A percentile compares a stretch with the other conserved stretches of the same genome.
These are phyloP conservation scores for Lactuca sativa DNA, from an alignment of 129 eudicot species.

Conservation along the genomic window DNA sequence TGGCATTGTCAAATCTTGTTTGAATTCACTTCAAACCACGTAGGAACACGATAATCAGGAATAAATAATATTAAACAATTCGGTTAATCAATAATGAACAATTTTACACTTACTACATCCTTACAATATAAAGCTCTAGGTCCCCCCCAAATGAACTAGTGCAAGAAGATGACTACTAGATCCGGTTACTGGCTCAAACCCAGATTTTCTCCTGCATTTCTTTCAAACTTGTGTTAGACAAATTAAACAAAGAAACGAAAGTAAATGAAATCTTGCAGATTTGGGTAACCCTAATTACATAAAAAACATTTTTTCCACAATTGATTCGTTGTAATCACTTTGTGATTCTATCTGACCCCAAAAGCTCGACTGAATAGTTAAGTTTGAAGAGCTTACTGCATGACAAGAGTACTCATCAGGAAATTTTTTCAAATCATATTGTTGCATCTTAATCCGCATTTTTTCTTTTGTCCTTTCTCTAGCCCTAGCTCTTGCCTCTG, in stretches of 20 bases:
- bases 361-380: conserved; percentile 7
- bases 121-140: too few relatives aligned
- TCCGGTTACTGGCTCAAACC: too few relatives aligned
- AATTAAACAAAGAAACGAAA: too few relatives aligned
- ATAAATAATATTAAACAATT: background rate
- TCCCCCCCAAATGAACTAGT: too few relatives aligned
- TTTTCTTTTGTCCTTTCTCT: conserved; percentile 67
- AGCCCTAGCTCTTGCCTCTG: conserved; percentile 77
- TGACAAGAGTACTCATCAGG: conserved; percentile 15
- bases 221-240: too few relatives aligned
- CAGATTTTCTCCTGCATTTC: too few relatives aligned
- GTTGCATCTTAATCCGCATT: conserved; percentile 24
- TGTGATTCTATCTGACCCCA: conserved; percentile 29
- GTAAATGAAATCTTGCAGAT: too few relatives aligned
- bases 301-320: conserved; percentile 2
- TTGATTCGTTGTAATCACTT: conserved; percentile 6
- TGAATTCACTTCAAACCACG: background rate
- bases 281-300: background rate
- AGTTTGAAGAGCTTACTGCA: conserved; percentile 14
- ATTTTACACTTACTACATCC: background rate
- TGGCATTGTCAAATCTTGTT: background rate
- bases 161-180: too few relatives aligned
- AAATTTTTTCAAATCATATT: conserved; percentile 20
- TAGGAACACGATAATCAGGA: background rate
- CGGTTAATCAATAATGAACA: background rate